Evolutionary conservation across 23 red algal genomes (phyloP), one percentile per base, ranked within the genome.

Genomic region (Agarophyton chilense): DNA sequence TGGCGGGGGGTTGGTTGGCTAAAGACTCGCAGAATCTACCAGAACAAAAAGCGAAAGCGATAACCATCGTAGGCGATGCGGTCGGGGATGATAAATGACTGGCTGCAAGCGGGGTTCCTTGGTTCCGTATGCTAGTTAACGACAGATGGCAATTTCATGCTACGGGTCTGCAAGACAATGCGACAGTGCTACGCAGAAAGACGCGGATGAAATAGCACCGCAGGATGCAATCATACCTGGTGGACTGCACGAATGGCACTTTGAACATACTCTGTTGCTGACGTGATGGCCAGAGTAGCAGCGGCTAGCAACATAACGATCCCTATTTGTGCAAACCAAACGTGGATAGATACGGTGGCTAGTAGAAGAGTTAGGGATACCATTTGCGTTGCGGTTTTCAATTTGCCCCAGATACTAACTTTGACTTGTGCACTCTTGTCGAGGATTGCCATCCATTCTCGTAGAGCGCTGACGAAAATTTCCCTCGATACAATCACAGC

Each of bases 341-440:
- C 68, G 13, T 74, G 19, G 41, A 33, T 74, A n/a, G 68, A 46
- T 28, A 49, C 32, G 43, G 68, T 10, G 13, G 57, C 57, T 14
- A 98, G 53, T 55, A 98, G 70, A 61, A 92, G 40, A 39, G 68
- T 57, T 16, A 98, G 34, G 14, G 82, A 73, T 8, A 92, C 29
- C 97, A 99, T 99, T 80, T 99, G 97, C 26, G 86, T 74, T 36
- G 86, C 74, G 14, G 97, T 99, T 66, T 99, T 99, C 22, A 94
- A 14, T 78, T 99, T 99, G 25, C 97, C 97, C 52, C 53, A 70
- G 18, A 92, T 83, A 17, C 52, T 63, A 12, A 98, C 96, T 43
- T 90, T 90, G 43, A 98, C 95, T 22, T 81, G 80, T 26, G 76
- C 93, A 61, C 70, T 84, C 32, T 73, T 68, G 25, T 93, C 90